phyloP scores from a whole-genome alignment of 805 yeast species.

The Spencermartinsiella europaea region DNA sequence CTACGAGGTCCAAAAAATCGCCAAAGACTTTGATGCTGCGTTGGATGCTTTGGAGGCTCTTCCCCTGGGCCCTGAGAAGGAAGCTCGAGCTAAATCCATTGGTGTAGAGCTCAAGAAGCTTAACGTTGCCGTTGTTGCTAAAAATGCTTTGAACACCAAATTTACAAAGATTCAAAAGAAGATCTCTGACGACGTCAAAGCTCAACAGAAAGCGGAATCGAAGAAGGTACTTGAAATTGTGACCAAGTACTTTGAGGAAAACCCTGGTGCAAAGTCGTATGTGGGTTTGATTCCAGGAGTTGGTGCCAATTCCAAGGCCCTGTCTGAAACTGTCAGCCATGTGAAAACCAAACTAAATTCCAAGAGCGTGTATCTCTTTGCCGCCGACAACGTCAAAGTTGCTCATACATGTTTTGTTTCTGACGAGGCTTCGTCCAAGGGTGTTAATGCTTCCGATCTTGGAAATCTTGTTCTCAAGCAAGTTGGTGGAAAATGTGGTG shows the following conservation, averaged over 20 bases:
- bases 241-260: slow-evolving; percentile 57
- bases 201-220: slow-evolving; percentile 81
- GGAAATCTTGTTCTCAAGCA: slow-evolving; percentile 63
- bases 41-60: slow-evolving; percentile 56
- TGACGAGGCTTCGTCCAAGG: slow-evolving; percentile 61
- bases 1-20: slow-evolving; percentile 80
- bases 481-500: slow-evolving; percentile 98
- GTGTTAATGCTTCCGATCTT: slow-evolving; percentile 63
- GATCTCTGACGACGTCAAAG: slow-evolving; percentile 81
- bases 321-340: slow-evolving; percentile 84
- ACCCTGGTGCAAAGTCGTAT: slow-evolving; percentile 49
- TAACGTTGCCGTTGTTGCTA: slow-evolving; percentile 73
- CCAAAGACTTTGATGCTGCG: slow-evolving; percentile 59
- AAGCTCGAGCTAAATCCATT: slow-evolving; percentile 72
- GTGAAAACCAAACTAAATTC: slow-evolving; percentile 71
- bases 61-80: slow-evolving; percentile 73
- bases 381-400: slow-evolving; percentile 67
- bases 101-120: slow-evolving; percentile 82
- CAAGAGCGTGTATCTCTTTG: slow-evolving; percentile 72
- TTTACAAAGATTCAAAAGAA: slow-evolving; percentile 78
- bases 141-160: slow-evolving; percentile 66
- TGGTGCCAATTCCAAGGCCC: slow-evolving; percentile 84
- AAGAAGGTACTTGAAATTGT: slow-evolving; percentile 78
- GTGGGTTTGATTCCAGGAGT: slow-evolving; percentile 61
- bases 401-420: slow-evolving; percentile 95